Percentiles rank a stretch among this genome's conserved stretches.
Evolutionary conservation across 2,329 filamentous ascomycete genomes (phyloP).

Genomic region (Aspergillus flavus): DNA sequence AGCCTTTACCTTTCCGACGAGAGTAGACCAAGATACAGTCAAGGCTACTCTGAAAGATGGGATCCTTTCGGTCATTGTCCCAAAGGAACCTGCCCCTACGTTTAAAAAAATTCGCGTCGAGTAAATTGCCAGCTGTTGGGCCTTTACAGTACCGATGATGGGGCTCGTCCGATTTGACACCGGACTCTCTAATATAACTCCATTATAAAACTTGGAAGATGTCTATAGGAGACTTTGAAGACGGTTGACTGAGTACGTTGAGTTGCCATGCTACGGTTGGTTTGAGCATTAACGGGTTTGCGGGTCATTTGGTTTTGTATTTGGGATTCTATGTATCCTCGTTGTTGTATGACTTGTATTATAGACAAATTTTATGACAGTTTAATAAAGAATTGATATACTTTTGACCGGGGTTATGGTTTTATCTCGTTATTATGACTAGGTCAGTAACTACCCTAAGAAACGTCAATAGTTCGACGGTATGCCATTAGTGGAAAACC

Average conservation of each 20-base stretch:
- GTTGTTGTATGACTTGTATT: background rate
- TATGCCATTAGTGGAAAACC: background rate
- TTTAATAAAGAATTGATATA: background rate
- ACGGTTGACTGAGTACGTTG: background rate
- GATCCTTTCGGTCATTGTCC: constrained; percentile 57
- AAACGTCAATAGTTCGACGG: background rate
- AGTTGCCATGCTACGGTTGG: background rate
- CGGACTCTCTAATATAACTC: background rate
- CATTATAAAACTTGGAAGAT: background rate
- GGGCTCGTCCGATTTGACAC: background rate
- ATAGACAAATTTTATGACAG: background rate
- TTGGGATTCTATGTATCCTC: background rate
- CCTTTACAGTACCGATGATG: background rate
- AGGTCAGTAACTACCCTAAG: background rate
- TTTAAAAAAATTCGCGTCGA: constrained; percentile 56
- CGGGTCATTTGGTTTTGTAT: background rate
- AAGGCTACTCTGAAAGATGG: constrained; percentile 62
- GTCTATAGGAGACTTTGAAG: no score
- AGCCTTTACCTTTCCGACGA: constrained; percentile 57
- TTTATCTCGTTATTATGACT: background rate
- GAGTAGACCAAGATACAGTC: constrained; percentile 61
- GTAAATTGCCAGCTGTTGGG: constrained; percentile 2
- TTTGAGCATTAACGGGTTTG: background rate
- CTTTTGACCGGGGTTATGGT: background rate
- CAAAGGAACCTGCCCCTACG: constrained; percentile 54